Base-by-base conservation (phyloP, 1,139 yeast species). In the Suhomyces kunorum region DNA sequence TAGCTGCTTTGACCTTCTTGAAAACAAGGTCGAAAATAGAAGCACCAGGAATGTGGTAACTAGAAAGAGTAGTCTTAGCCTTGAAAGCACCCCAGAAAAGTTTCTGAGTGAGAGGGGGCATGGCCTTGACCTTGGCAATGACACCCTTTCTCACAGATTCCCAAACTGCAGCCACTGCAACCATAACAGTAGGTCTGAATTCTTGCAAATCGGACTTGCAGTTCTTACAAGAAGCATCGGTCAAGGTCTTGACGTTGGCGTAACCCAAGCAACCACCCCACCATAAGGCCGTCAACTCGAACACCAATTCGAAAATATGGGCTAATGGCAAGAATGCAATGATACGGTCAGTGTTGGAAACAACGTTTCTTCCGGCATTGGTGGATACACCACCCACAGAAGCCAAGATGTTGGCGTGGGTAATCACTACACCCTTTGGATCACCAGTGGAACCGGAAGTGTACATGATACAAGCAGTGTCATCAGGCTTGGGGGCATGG, bases 141-240 rank as follows among this genome's bases (percentile, higher is more conserved):
- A 92, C 86, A 43, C 98, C 99, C 71, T 92, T 92, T 66, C 95
- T 84, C 46, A 92, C 88, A 22, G 85, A 78, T 71, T 92, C 99
- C 96, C 97, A 94, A 40, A 92, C 98, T 2, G 98, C 96, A 12
- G 98, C 98, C 42, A 94, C 98, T 62, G 96, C 98, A 49, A 89
- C 96, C 96, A 92, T 87, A 51, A 92, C 68, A 8, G 96, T 85
- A 46, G 99, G 99, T 62, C 80, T 77, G 66, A 88, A 87, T 59
- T 86, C 89, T 44, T 78, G 78, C 69, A 92, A 79, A 63, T 92
- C 99, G 54, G 96, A 92, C 45, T 78, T 68, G 70, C 96, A 89
- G 68, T 92, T 86, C 58, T 79, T 83, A 59, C 87, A 81, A 5
- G 95, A 87, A 1, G 76, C 71, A 50, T 87, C 95, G 18, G 95